Evolutionary conservation across 2,329 filamentous ascomycete genomes (phyloP), one percentile per base, ranked within the genome.

Genomic region (Aspergillus fischeri): DNA sequence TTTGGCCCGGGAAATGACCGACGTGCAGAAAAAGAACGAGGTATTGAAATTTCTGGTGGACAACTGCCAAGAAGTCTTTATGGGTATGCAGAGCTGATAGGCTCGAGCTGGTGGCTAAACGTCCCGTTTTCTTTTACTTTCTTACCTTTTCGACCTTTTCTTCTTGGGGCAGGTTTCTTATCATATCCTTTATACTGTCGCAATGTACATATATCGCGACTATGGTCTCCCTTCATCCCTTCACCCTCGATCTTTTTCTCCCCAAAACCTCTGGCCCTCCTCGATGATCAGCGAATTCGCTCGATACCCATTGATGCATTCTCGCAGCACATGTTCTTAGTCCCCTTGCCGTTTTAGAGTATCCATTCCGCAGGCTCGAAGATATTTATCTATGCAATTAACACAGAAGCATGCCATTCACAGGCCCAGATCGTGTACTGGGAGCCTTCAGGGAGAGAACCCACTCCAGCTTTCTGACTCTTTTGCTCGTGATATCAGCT

Each of bases 41-140:
- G 91, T 91, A 5, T 88, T 97, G 64, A 92, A 96, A 77, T 96
- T 94, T 67, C 81, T 99, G 70, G 89, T 97, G 63, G 93, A 97
- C 73, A 89, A 96, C 73, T 92, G 89, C 71, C 84, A 91, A 67
- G 84, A 83, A 65, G 89, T 97, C 59, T 97, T 97, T 72, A 73
- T 75, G 71, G 72, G 71, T 47, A 71, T 75, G 66, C 68, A 74
- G 59, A 63, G 60, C 45, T 70, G 24, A 25, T 47, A 64, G 44
- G 32, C 24, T 52, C 27, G 8, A n/a, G n/a, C 27, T 54, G 35
- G 44, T 21, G 21, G 45, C 32, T 56, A 55, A n/a, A 25, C 41
- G 28, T 47, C 49, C 20, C 44, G 32, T 54, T 54, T 52, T 17
- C 49, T 17, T 44, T 44, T 57, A 20, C 11, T n/a, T 47, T 24